Evolutionary conservation across 129 eudicot genomes (phyloP).

Genomic region (Apium graveolens): DNA sequence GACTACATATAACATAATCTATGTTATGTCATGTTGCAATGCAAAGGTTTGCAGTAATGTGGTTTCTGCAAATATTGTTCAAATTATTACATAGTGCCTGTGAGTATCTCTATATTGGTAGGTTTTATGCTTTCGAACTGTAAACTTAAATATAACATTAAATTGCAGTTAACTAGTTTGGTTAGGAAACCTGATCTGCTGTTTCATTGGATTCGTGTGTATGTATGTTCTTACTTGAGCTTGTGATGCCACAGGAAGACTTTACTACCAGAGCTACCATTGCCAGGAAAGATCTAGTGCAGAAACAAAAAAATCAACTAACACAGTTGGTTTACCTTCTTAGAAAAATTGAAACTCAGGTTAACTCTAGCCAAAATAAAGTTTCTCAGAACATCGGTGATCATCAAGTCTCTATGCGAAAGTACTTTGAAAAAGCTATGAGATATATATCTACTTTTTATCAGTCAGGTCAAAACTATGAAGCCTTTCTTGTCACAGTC

Average conservation of each 20-base stretch:
- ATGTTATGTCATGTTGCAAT: neutral
- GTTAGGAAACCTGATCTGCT: neutral
- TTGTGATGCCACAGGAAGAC: slow-evolving; percentile 42
- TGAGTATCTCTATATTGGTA: neutral
- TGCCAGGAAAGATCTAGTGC: slow-evolving; percentile 53
- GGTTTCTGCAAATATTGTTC: neutral
- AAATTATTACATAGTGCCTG: neutral
- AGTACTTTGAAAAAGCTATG: slow-evolving; percentile 36
- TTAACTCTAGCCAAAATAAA: slow-evolving; percentile 47
- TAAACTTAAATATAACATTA: no score
- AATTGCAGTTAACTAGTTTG: neutral
- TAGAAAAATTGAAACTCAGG: slow-evolving; percentile 44
- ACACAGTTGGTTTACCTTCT: slow-evolving; percentile 48
- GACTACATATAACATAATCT: neutral
- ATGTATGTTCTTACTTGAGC: slow-evolving; percentile 11
- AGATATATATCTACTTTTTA: slow-evolving; percentile 36
- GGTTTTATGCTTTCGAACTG: neutral
- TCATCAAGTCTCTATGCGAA: slow-evolving; percentile 32
- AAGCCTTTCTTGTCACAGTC: slow-evolving; percentile 30
- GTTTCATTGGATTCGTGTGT: slow-evolving; percentile 5
- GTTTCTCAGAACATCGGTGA: slow-evolving; percentile 41
- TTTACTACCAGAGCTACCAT: slow-evolving; percentile 31
- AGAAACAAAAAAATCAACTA: slow-evolving; percentile 49
- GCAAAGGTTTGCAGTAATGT: neutral
- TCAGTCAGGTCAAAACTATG: slow-evolving; percentile 34